phyloP scores from a whole-genome alignment of 2,329 filamentous ascomycete genomes.

The Dactylellina leptospora region DNA sequence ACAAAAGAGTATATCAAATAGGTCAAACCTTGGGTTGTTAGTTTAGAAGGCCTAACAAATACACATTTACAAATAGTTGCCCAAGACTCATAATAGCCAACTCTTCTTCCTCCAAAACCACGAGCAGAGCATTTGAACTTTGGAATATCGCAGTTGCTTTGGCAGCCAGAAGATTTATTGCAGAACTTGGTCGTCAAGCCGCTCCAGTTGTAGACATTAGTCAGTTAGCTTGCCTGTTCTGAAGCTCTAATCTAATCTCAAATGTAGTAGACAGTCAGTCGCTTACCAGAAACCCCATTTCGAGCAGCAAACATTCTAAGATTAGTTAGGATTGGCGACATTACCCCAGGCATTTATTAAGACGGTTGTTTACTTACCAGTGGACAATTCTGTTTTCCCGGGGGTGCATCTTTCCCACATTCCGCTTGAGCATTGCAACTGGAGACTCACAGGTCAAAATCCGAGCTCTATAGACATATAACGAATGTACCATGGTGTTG shows the following conservation, averaged over 20 bases:
- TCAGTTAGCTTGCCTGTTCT: too few species aligned
- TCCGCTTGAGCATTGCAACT: constrained; percentile 60
- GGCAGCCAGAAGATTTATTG: constrained; percentile 5
- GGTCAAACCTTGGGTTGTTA: constrained; percentile 49
- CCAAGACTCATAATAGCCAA: constrained; percentile 54
- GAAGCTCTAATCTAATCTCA: too few species aligned
- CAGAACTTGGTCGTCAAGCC: constrained; percentile 1
- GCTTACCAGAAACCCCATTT: constrained; percentile 48
- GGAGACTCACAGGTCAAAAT: too few species aligned
- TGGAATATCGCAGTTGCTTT: constrained; percentile 11
- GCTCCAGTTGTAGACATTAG: not conserved
- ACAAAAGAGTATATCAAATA: constrained; percentile 57
- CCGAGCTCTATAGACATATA: too few species aligned
- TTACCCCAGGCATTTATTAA: constrained; percentile 7
- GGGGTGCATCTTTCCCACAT: constrained; percentile 58
- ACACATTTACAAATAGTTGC: constrained; percentile 28
- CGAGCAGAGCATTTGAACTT: constrained; percentile 4
- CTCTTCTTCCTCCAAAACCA: constrained; percentile 26
- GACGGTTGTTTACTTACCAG: too few species aligned
- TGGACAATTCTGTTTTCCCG: constrained; percentile 58
- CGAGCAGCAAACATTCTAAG: constrained; percentile 36
- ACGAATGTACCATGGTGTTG: too few species aligned
- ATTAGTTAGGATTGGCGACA: too few species aligned
- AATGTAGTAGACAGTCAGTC: too few species aligned
- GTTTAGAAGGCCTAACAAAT: constrained; percentile 31